Evolutionary conservation across 805 yeast species (phyloP), one percentile per base, ranked within the genome.

Genomic region (Candida vaughaniae): DNA sequence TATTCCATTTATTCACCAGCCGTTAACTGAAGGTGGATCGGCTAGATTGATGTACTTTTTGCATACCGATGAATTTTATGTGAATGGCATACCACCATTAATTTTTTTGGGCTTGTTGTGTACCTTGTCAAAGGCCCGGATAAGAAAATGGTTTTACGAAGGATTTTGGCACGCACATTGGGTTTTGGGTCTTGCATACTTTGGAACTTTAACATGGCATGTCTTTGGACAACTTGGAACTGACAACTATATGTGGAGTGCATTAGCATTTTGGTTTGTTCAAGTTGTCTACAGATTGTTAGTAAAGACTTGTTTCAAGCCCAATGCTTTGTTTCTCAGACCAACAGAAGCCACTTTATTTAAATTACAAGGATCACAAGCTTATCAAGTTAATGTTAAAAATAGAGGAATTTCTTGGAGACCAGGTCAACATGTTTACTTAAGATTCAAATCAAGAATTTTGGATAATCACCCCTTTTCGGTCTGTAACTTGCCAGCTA

Each of bases 381-480:
- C 52, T 47, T 65, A 42, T 47, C 62, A 47, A 46, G 61, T 71
- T 22, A 60, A 67, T 33, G 53, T 77, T 3, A 36, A 46, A 3
- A 60, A 61, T 22, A 42, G 57, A n/a, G 51, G 51, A 12, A 53
- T 71, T 27, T 40, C 44, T 8, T 76, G 81, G 81, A 47, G 31
- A 11, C 73, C 81, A 1, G 82, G 83, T 16, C 82, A 77, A 41
- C 83, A 77, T 53, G 56, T 75, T 4, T 74, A 61, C 44, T 52
- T 77, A 15, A 62, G 80, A 46, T 71, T 73, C 39, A 56, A 60
- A 2, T 43, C 62, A 11, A 58, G 66, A 26, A 55, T 75, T 16
- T 46, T 75, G 15, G 79, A 77, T 42, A 75, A 69, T 43, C 83
- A 77, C 53, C 82, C 82, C 9, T 77, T 77, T 48, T 75, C 81